phyloP scores from a whole-genome alignment of 306 rosid species.

The Purshia tridentata region DNA sequence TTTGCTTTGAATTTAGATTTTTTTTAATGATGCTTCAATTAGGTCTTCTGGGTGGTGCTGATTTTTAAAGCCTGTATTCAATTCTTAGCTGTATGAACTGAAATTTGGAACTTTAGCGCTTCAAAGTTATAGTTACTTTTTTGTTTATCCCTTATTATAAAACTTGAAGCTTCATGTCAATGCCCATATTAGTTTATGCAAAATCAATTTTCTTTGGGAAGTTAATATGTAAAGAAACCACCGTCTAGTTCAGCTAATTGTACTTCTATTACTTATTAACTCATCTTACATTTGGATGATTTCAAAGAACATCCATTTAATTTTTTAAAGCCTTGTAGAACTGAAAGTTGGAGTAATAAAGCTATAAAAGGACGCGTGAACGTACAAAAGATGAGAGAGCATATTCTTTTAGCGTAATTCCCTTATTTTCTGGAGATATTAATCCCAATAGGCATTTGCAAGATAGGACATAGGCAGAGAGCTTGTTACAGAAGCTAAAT shows the following conservation, averaged over 20 bases:
- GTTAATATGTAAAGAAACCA: not conserved
- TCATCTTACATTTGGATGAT: not conserved
- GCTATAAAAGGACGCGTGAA: no score
- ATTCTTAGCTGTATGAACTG: constrained; percentile 8
- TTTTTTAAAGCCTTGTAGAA: not conserved
- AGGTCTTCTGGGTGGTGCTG: constrained; percentile 21
- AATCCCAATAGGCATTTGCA: not conserved
- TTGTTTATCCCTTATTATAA: not conserved
- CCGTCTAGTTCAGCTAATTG: not conserved
- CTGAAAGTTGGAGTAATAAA: not conserved
- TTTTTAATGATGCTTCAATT: not conserved
- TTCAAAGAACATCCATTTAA: not conserved
- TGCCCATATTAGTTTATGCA: not conserved
- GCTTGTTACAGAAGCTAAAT: not conserved
- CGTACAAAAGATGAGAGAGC: no score
- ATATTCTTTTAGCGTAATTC: no score
- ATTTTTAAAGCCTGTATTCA: constrained; percentile 18
- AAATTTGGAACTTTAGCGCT: constrained; percentile 4
- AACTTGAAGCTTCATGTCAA: not conserved
- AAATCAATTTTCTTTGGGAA: not conserved
- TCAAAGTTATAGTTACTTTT: not conserved
- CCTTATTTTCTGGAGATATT: not conserved
- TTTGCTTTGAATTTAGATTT: constrained; percentile 3
- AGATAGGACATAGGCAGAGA: not conserved
- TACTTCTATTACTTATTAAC: not conserved